Evolutionary conservation across 2,329 filamentous ascomycete species (phyloP).

Genomic region (Penicillium polonicum): DNA sequence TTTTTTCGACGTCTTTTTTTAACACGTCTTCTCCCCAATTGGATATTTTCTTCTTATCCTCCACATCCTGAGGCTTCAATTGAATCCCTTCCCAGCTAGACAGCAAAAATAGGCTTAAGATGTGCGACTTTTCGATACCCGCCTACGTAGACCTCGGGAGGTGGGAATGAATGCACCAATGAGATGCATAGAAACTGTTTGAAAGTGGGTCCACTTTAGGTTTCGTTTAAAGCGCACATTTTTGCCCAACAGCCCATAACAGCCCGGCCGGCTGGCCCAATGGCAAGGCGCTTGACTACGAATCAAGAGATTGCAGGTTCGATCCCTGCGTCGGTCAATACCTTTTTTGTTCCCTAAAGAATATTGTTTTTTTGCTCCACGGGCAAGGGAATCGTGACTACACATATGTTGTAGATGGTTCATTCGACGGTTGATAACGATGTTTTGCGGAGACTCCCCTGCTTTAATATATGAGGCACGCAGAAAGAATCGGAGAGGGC

Average conservation of each 20-base stretch:
- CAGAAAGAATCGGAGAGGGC: too few species aligned
- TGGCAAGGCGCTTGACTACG: slow-evolving; percentile 55
- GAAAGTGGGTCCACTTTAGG: accelerated
- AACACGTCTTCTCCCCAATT: neutral
- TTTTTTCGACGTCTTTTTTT: neutral
- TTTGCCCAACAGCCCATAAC: accelerated
- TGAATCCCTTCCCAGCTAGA: neutral
- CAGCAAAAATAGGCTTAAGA: neutral
- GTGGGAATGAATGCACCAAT: neutral
- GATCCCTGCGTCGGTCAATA: slow-evolving; percentile 42
- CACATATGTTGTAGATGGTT: too few species aligned
- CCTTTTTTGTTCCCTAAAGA: slow-evolving; percentile 3
- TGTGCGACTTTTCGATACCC: too few species aligned
- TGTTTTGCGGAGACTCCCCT: too few species aligned
- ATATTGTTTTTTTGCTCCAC: neutral
- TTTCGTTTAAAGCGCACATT: neutral
- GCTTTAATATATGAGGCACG: too few species aligned
- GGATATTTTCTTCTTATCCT: neutral
- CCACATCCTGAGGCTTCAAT: neutral
- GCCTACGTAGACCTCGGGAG: neutral
- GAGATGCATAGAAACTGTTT: neutral
- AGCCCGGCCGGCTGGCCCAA: slow-evolving; percentile 43
- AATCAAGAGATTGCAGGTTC: slow-evolving; percentile 54
- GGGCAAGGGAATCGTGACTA: too few species aligned
- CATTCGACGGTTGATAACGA: too few species aligned